Percentiles rank a stretch among this genome's conserved stretches.
Conservation (phyloP, 2,329 filamentous ascomycete species). For the Gaeumannomyces sp. region DNA sequence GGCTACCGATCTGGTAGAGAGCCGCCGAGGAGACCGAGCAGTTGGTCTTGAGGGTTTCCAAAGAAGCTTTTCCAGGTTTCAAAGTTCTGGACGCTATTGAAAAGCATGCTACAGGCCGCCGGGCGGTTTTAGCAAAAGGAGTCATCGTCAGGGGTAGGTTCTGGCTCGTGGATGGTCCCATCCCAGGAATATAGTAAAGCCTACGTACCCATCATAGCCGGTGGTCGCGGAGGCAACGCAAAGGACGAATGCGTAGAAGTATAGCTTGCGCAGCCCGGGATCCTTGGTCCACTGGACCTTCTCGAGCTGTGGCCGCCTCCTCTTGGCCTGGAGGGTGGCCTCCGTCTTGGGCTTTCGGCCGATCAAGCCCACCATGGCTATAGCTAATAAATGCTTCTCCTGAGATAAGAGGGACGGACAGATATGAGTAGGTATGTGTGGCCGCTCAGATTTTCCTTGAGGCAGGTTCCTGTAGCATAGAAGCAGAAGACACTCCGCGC, state of each 20-base stretch:
- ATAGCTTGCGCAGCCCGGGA: conserved; percentile 49
- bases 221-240: conserved; percentile 51
- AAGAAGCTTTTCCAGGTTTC: conserved; percentile 42
- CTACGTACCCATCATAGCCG: conserved; percentile 46
- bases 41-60: conserved; percentile 34
- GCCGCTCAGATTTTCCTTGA: background rate
- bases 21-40: conserved; percentile 49
- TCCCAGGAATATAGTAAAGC: background rate
- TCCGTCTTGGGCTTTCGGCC: conserved; percentile 21
- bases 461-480: background rate
- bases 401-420: background rate
- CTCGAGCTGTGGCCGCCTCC: conserved; percentile 44
- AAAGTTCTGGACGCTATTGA: conserved; percentile 39
- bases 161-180: background rate
- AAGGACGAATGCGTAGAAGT: conserved; percentile 45
- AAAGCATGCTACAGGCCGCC: conserved; percentile 31
- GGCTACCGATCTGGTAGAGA: conserved; percentile 53
- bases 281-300: conserved; percentile 47
- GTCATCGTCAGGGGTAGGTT: background rate
- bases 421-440: background rate
- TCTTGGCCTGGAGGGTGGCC: conserved; percentile 29
- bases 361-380: conserved; percentile 21
- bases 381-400: conserved; percentile 10
- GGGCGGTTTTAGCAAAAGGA: background rate
- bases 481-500: background rate